These are phyloP conservation scores for Nematodospora valgi DNA, from an alignment of 805 yeast species.

Conservation along the genomic window DNA sequence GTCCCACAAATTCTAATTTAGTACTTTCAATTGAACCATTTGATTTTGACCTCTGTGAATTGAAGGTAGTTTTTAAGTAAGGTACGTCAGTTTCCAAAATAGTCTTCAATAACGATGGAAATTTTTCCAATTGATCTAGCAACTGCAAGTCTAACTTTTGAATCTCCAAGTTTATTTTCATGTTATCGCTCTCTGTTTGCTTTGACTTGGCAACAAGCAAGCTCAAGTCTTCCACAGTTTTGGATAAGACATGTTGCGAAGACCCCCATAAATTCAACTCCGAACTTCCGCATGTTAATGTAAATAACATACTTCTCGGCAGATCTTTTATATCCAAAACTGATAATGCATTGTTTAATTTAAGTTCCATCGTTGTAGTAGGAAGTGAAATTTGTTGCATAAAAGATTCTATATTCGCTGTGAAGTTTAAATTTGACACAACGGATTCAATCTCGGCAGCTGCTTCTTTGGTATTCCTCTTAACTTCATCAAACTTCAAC, in stretches of 20 bases:
- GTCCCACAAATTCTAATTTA: not conserved
- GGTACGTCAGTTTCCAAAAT: slow-evolving; percentile 14
- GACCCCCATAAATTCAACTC: slow-evolving; percentile 7
- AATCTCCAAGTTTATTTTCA: slow-evolving; percentile 5
- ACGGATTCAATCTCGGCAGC: not conserved
- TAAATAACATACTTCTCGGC: not conserved
- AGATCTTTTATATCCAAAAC: not conserved
- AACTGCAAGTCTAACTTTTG: slow-evolving; percentile 3
- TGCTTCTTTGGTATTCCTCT: not conserved
- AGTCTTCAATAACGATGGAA: slow-evolving; percentile 10
- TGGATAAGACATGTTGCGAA: slow-evolving; percentile 7
- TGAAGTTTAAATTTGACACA: slow-evolving; percentile 3
- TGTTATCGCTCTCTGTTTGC: not conserved
- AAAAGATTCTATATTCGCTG: slow-evolving; percentile 5
- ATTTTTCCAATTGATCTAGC: slow-evolving; percentile 9
- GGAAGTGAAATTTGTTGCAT: slow-evolving; percentile 8
- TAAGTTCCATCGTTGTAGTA: slow-evolving; percentile 4
- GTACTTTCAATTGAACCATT: not conserved
- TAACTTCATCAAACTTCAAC: not conserved
- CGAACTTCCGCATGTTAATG: slow-evolving; percentile 1
- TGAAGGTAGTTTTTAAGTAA: slow-evolving; percentile 8
- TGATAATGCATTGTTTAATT: slow-evolving; percentile 2
- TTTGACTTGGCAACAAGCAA: slow-evolving; percentile 1
- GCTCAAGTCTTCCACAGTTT: slow-evolving; percentile 1
- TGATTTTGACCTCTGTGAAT: not conserved